A percentile compares a stretch with the other conserved stretches of the same genome.
Evolutionary conservation across 495 filamentous ascomycete genomes (phyloP).

Genomic region (Penicillium manginii): DNA sequence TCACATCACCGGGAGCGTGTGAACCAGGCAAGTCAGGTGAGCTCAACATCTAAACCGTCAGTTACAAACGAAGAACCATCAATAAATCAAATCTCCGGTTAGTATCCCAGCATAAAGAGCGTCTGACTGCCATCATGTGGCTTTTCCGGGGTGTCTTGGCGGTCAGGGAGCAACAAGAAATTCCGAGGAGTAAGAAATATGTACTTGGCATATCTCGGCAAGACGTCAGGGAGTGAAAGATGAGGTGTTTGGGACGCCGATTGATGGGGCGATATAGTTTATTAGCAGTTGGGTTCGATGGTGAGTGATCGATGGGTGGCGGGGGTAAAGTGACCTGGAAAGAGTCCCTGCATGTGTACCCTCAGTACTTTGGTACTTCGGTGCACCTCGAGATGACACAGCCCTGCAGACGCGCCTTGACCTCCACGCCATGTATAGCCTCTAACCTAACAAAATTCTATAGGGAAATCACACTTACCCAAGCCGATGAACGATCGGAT

Average conservation of each 20-base stretch:
- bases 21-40: background rate
- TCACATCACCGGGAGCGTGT: background rate
- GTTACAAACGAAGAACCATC: background rate
- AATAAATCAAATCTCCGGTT: background rate
- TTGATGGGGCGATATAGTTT: no score
- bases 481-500: background rate
- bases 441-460: no score
- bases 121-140: slow-evolving; percentile 1
- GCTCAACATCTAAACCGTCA: background rate
- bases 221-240: background rate
- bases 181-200: background rate
- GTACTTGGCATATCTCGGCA: background rate
- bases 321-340: background rate
- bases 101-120: background rate
- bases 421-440: background rate
- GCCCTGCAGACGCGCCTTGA: background rate
- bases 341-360: background rate
- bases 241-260: background rate
- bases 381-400: background rate
- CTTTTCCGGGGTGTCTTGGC: background rate
- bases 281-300: background rate
- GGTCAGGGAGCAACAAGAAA: background rate
- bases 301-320: slow-evolving; percentile 1
- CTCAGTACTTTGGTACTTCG: background rate
- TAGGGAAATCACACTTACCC: no score